Percentiles rank a stretch among this genome's conserved stretches.
These are phyloP conservation scores for Neurospora sp. DNA, from an alignment of 2,329 filamentous ascomycete genomes.

Conservation along the genomic window DNA sequence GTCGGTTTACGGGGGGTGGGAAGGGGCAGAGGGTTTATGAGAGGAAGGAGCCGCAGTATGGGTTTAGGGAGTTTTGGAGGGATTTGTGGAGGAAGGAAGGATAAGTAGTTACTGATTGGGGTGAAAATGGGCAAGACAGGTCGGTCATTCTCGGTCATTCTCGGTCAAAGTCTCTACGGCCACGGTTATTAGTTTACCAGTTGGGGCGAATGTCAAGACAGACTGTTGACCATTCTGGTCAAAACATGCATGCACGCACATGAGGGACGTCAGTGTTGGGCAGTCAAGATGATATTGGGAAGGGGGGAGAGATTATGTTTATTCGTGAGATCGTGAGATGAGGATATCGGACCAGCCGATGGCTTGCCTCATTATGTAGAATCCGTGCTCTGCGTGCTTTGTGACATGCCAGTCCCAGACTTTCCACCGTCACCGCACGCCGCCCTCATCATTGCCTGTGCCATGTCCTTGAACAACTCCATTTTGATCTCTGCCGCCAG, in stretches of 20 bases:
- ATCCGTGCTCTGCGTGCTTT: not conserved
- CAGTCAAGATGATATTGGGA: not conserved
- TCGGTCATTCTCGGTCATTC: too few species aligned
- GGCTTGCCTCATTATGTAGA: not conserved
- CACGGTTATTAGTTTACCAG: too few species aligned
- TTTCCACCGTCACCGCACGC: not conserved
- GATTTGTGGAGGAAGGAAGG: slow-evolving; percentile 50
- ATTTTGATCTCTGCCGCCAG: slow-evolving; percentile 2
- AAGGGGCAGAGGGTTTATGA: slow-evolving; percentile 59
- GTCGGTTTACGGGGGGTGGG: slow-evolving; percentile 44
- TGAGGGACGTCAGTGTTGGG: not conserved
- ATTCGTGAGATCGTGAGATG: not conserved
- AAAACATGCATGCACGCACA: not conserved
- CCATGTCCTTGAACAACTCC: slow-evolving; percentile 6
- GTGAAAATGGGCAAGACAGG: too few species aligned
- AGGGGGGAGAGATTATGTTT: not conserved
- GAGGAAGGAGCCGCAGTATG: slow-evolving; percentile 66
- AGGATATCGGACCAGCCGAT: not conserved
- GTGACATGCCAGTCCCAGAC: not conserved
- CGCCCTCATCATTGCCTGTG: slow-evolving; percentile 6
- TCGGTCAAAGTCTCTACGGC: too few species aligned
- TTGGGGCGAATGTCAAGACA: not conserved
- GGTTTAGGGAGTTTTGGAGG: slow-evolving; percentile 80
- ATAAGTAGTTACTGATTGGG: not conserved
- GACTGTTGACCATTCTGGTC: not conserved